Evolutionary conservation across 768 basidiomycete genomes (phyloP), one percentile per base, ranked within the genome.

Genomic region (Xerocomellus intermedius): DNA sequence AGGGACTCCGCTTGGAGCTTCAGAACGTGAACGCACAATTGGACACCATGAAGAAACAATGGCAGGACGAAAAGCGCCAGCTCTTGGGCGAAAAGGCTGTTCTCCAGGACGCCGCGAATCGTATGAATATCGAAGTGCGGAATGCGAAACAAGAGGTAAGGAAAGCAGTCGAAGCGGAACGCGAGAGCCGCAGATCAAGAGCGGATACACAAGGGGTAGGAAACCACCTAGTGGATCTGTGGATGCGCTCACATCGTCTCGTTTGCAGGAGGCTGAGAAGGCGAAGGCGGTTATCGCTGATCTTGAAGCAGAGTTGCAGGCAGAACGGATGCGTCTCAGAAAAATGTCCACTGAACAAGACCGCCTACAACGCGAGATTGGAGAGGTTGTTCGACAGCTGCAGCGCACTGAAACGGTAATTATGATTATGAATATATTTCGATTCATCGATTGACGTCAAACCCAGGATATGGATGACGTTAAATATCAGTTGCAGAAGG

Each of bases 391-490:
- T 28, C 73, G 78, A 14, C 82, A 92, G 57, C 67, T 93, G 61
- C 80, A 82, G 57, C 79, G 88, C 26, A 87, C 86, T 13, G 87
- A 91, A 75, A 79, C 81, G 39, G 89, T 88, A 64, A 65, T 65
- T 3, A 8, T n/a, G 42, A 28, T 28, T 7, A 35, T n/a, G 22
- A 28, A 28, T 35, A 19, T 19, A 39, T 14, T 36, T 50, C n/a
- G 24, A 44, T 38, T 13, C 41, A 21, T 44, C 22, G 13, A 32
- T 22, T 57, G 42, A 63, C 56, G 41, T 19, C n/a, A 7, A 48
- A 28, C 22, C 22, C 60, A 92, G 89, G 89, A 91, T 63, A 90
- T 93, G 82, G 82, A 87, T 24, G 87, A 86, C 48, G 81, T 93
- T 41, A 85, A 83, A 59, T 69, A 78, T 13, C 85, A 93, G 33